A percentile compares a stretch with the other conserved stretches of the same genome.
Conservation (phyloP, 495 filamentous ascomycete species). For the Apodospora peruviana region DNA sequence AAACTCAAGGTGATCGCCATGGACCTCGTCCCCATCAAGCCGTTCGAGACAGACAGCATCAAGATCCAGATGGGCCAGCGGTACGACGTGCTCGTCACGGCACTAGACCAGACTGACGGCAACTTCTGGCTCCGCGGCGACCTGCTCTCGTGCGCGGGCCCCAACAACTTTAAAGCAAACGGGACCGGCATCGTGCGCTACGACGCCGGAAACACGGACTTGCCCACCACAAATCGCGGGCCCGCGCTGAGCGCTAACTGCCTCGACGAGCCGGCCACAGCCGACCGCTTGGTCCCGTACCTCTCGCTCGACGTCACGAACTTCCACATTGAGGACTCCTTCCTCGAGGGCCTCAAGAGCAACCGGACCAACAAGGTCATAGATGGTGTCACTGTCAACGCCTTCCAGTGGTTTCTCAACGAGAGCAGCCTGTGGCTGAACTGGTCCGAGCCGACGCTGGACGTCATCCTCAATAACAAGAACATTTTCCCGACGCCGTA, state of each 20-base stretch:
- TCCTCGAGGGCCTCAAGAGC: conserved; percentile 30
- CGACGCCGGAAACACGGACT: conserved; percentile 19
- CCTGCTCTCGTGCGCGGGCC: conserved; percentile 23
- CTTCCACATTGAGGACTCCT: background rate
- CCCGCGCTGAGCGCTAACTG: conserved; percentile 3
- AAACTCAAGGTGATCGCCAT: conserved; percentile 31
- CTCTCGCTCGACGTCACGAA: conserved; percentile 17
- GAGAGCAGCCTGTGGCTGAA: conserved; percentile 23
- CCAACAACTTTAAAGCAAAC: conserved; percentile 30
- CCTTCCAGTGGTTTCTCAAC: conserved; percentile 40
- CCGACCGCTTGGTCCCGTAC: conserved; percentile 19
- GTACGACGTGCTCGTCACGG: conserved; percentile 58
- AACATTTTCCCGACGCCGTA: conserved; percentile 25
- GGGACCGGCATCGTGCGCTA: conserved; percentile 53
- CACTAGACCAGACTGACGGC: conserved; percentile 36
- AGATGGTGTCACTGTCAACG: conserved; percentile 23
- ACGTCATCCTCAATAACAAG: conserved; percentile 16
- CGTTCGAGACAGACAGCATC: conserved; percentile 34
- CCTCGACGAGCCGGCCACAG: background rate
- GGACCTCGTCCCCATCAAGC: conserved; percentile 39
- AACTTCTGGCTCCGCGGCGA: conserved; percentile 53
- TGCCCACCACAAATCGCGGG: conserved; percentile 28
- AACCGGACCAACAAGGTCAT: background rate
- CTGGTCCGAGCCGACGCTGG: conserved; percentile 24
- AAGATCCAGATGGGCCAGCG: conserved; percentile 56